phyloP scores from a whole-genome alignment of 73 alveolate genomes.

The Uronychia setigera region DNA sequence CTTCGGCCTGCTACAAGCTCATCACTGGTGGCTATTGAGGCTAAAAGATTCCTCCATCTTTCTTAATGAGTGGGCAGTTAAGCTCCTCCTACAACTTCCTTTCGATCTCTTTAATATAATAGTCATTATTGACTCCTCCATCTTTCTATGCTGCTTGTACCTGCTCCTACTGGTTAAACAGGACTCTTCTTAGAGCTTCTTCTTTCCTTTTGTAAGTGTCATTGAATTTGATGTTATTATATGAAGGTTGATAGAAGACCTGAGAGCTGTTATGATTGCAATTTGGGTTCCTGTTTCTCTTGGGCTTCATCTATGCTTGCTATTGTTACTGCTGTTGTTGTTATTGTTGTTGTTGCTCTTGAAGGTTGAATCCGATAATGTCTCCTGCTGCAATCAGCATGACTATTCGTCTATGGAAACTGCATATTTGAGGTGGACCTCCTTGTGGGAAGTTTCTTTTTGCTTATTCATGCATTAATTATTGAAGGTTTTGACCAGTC shows the following conservation, averaged over 20 bases:
- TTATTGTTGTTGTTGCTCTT: too few relatives aligned
- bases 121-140: neutral
- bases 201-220: conserved; percentile 63
- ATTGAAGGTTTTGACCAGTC: neutral
- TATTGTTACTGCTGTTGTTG: too few relatives aligned
- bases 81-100: neutral
- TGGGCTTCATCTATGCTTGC: neutral
- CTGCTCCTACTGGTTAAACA: conserved; percentile 14
- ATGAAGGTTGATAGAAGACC: conserved; percentile 57
- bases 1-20: neutral
- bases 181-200: conserved; percentile 56
- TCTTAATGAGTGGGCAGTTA: neutral
- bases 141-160: neutral
- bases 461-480: neutral
- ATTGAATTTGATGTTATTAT: conserved; percentile 55
- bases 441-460: neutral
- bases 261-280: conserved; percentile 59
- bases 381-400: neutral
- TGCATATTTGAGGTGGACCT: neutral
- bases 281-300: conserved; percentile 61
- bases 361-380: neutral
- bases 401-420: neutral
- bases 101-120: neutral
- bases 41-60: too few relatives aligned
- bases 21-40: too few relatives aligned